Evolutionary conservation across 345 rosid genomes (phyloP).

Genomic region (Lepidium africanum): DNA sequence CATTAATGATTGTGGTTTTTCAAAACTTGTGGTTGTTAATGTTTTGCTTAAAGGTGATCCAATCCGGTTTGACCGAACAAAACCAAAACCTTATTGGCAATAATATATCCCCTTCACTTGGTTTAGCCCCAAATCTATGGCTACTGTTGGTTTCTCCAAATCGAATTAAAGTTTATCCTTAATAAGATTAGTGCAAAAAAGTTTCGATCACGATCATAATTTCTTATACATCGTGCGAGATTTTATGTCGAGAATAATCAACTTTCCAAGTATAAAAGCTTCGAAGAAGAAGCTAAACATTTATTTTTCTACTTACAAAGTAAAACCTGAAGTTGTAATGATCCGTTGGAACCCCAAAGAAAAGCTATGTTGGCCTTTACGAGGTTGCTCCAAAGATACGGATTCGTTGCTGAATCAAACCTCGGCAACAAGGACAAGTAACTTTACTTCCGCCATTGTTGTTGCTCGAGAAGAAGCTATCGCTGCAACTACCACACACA

Average conservation of each 20-base stretch:
- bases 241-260: neutral
- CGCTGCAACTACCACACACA: constrained; percentile 57
- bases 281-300: neutral
- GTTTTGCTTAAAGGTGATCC: neutral
- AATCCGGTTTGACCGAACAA: neutral
- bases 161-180: neutral
- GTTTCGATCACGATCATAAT: constrained; percentile 8
- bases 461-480: constrained; percentile 35
- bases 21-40: constrained; percentile 14
- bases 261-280: neutral
- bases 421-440: constrained; percentile 55
- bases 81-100: neutral
- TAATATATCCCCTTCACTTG: neutral
- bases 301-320: constrained; percentile 18
- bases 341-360: constrained; percentile 6
- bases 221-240: constrained; percentile 7
- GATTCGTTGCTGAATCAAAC: constrained; percentile 50
- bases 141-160: neutral
- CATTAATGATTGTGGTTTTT: neutral
- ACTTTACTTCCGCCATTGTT: constrained; percentile 52
- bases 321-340: constrained; percentile 3
- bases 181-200: neutral
- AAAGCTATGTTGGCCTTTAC: constrained; percentile 11
- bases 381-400: constrained; percentile 65
- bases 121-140: too few relatives aligned